phyloP scores from a whole-genome alignment of 345 rosid genomes.

The Gossypium longicalyx region DNA sequence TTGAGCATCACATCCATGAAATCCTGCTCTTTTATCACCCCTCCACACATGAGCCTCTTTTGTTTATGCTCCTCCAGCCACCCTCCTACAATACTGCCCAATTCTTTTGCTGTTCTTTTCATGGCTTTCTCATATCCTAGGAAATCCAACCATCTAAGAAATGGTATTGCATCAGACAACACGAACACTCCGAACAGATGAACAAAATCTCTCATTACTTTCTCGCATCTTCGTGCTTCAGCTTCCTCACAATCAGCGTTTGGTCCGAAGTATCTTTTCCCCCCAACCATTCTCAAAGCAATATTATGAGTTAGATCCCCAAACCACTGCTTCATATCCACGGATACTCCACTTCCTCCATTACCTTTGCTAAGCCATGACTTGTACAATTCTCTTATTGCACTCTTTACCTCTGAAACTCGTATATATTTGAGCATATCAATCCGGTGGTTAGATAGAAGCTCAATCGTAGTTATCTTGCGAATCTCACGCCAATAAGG shows the following conservation, averaged over 20 bases:
- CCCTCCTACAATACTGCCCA: conserved; percentile 22
- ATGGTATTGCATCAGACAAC: conserved; percentile 35
- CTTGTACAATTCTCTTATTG: conserved; percentile 17
- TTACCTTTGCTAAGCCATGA: conserved; percentile 6
- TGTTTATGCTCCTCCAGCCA: conserved; percentile 47
- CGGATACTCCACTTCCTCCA: conserved; percentile 4
- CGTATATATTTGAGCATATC: conserved; percentile 27
- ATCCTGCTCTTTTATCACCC: conserved; percentile 20
- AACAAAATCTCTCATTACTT: conserved; percentile 17
- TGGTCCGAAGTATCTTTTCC: conserved; percentile 24
- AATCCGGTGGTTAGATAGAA: conserved; percentile 30
- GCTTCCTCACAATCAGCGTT: conserved; percentile 12
- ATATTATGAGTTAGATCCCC: conserved; percentile 28
- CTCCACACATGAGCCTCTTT: conserved; percentile 15
- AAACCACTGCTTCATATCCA: conserved; percentile 41
- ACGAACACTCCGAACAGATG: conserved; percentile 26
- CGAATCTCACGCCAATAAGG: conserved; percentile 39
- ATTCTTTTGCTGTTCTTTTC: conserved; percentile 35
- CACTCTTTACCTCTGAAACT: conserved; percentile 21
- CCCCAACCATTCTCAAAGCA: conserved; percentile 26
- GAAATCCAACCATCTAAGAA: conserved; percentile 40
- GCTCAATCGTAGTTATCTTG: conserved; percentile 27
- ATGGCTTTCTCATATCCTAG: conserved; percentile 25
- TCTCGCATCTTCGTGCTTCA: conserved; percentile 9
- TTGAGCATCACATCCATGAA: conserved; percentile 39